Conservation (phyloP, 2,329 filamentous ascomycete genomes). For the Trichoderma asperellum region DNA sequence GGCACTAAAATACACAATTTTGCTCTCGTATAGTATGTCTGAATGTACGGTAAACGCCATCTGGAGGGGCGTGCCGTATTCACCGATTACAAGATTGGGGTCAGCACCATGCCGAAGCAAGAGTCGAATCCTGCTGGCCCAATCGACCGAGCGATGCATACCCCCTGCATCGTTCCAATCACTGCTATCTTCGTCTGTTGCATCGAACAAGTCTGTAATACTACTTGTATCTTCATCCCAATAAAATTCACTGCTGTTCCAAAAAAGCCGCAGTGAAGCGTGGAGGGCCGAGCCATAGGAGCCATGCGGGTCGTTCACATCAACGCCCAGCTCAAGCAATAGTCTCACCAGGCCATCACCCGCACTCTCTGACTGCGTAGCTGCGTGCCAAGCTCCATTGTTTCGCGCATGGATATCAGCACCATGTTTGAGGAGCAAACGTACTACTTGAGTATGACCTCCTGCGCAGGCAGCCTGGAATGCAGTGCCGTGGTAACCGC, state of each 20-base stretch:
- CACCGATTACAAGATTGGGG: neutral
- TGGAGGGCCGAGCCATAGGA: constrained; percentile 1
- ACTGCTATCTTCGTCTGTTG: too few species aligned
- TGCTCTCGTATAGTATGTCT: neutral
- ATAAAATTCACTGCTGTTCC: neutral
- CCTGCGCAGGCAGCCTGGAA: neutral
- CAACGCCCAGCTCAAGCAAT: neutral
- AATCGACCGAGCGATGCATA: too few species aligned
- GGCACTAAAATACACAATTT: neutral
- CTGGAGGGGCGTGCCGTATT: constrained; percentile 29
- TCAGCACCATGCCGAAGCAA: constrained; percentile 23
- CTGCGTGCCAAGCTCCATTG: neutral
- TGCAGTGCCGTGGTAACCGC: neutral
- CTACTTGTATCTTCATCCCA: too few species aligned
- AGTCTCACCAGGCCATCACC: neutral
- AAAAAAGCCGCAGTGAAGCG: neutral
- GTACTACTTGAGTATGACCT: neutral
- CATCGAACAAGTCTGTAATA: too few species aligned
- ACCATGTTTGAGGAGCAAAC: neutral
- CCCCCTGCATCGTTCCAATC: too few species aligned
- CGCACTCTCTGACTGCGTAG: too few species aligned
- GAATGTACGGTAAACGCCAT: constrained; percentile 16
- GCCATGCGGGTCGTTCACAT: neutral
- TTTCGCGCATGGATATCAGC: neutral
- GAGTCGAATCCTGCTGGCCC: neutral